phyloP scores from a whole-genome alignment of 2,329 filamentous ascomycete genomes.

The Pseudonectria buxi region DNA sequence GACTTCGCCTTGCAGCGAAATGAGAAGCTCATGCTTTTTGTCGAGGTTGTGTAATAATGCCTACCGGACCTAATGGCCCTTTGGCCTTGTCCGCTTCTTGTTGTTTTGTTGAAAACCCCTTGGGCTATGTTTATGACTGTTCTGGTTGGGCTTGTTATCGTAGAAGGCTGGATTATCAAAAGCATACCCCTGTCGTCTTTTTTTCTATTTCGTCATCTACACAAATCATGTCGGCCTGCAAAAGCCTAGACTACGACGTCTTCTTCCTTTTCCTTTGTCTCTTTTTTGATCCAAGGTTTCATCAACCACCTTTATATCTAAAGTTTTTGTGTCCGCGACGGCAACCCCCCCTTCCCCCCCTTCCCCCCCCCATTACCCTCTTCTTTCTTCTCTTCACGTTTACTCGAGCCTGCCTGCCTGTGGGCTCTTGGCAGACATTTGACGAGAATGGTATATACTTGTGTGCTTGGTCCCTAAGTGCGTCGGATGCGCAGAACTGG shows the following conservation, averaged over 20 bases:
- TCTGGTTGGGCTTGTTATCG: not conserved
- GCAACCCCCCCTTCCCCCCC: not conserved
- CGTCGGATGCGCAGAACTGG: no score
- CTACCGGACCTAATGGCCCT: not conserved
- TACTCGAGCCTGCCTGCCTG: no score
- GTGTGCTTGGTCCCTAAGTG: no score
- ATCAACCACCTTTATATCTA: not conserved
- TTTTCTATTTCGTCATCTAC: no score
- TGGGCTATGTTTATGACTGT: not conserved
- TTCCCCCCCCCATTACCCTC: conserved; percentile 3
- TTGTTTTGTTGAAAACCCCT: not conserved
- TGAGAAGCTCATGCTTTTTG: conserved; percentile 76
- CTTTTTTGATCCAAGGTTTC: conserved; percentile 17
- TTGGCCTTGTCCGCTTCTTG: conserved; percentile 1
- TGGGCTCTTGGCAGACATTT: no score
- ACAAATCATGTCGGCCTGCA: no score
- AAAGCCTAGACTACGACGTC: no score
- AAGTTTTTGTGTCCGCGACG: not conserved
- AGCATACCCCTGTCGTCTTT: conserved; percentile 1
- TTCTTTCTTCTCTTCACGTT: not conserved
- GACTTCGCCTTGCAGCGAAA: conserved; percentile 75
- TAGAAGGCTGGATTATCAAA: not conserved
- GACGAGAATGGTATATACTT: no score
- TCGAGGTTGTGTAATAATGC: conserved; percentile 43
- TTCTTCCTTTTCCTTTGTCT: not conserved